Evolutionary conservation across 371 early-diverging fungal species (phyloP).

Genomic region (Funneliformis caledonium): DNA sequence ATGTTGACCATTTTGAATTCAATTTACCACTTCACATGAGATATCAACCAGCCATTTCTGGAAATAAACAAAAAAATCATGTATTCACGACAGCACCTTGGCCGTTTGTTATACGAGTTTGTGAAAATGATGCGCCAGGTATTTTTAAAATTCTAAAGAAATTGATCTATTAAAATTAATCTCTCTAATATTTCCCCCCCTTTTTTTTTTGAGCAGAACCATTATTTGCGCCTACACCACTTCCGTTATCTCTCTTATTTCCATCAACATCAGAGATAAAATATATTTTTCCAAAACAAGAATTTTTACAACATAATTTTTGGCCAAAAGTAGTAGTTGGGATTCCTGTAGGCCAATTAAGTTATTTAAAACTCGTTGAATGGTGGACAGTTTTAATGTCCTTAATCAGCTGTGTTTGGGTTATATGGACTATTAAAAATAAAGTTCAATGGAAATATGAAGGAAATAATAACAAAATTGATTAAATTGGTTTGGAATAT

Average conservation of each 20-base stretch:
- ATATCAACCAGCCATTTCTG: constrained; percentile 21
- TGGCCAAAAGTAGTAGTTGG: not conserved
- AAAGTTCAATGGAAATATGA: not conserved
- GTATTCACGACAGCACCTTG: not conserved
- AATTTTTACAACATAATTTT: not conserved
- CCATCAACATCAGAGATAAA: not conserved
- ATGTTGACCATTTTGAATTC: not conserved
- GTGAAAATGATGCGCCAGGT: not conserved
- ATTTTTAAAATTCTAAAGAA: not conserved
- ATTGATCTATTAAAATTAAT: not conserved
- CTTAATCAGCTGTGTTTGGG: not conserved
- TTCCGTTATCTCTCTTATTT: constrained; percentile 32
- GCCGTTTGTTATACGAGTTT: constrained; percentile 22
- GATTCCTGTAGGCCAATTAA: constrained; percentile 5
- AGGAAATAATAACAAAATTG: not conserved
- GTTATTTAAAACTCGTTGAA: constrained; percentile 23
- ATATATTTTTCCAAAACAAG: constrained; percentile 17
- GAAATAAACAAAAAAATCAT: constrained; percentile 27
- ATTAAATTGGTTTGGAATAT: not conserved
- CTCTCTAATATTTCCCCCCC: not conserved
- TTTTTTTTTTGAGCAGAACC: not conserved
- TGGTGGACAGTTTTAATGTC: not conserved
- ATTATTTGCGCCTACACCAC: constrained; percentile 26
- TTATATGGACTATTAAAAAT: not conserved
- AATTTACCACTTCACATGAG: constrained; percentile 28